Percentiles rank a stretch among this genome's conserved stretches.
These are phyloP conservation scores for Aspergillus leporis DNA, from an alignment of 495 filamentous ascomycete genomes.

Conservation along the genomic window DNA sequence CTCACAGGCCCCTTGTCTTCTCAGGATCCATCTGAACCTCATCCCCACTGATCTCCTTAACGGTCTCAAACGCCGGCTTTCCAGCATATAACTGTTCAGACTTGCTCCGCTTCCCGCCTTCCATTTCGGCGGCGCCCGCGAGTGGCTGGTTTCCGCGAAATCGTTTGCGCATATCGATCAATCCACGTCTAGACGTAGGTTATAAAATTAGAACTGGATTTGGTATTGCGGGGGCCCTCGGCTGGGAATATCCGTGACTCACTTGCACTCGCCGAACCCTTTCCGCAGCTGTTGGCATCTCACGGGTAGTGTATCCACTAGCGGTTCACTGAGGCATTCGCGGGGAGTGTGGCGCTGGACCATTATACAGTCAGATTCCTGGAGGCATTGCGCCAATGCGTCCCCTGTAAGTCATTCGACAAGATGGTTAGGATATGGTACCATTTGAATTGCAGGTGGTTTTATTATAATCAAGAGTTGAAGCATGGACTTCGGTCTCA, in stretches of 20 bases:
- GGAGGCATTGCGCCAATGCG: conserved; percentile 89
- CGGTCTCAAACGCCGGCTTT: conserved; percentile 63
- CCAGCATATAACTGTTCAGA: conserved; percentile 75
- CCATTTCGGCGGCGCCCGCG: conserved; percentile 60
- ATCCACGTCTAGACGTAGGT: conserved; percentile 58
- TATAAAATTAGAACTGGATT: conserved; percentile 17
- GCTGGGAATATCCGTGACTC: conserved; percentile 21
- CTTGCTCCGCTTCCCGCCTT: conserved; percentile 50
- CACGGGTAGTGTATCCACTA: conserved; percentile 73
- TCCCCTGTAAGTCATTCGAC: conserved; percentile 56
- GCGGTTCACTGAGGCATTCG: conserved; percentile 83
- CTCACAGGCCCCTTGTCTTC: conserved; percentile 48
- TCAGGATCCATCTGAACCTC: conserved; percentile 54
- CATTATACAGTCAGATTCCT: conserved; percentile 94
- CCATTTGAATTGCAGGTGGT: not conserved
- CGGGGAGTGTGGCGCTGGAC: conserved; percentile 78
- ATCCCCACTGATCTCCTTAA: conserved; percentile 46
- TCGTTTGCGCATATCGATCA: conserved; percentile 98
- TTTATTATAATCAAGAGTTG: not conserved
- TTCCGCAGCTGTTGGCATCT: conserved; percentile 91
- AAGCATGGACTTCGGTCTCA: not conserved
- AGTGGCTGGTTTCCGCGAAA: conserved; percentile 95
- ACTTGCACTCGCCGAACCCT: conserved; percentile 91
- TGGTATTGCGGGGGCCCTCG: not conserved
- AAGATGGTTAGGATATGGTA: conserved; percentile 16